These are phyloP conservation scores for Suillus sp. DNA, from an alignment of 768 basidiomycete genomes.

Conservation along the genomic window DNA sequence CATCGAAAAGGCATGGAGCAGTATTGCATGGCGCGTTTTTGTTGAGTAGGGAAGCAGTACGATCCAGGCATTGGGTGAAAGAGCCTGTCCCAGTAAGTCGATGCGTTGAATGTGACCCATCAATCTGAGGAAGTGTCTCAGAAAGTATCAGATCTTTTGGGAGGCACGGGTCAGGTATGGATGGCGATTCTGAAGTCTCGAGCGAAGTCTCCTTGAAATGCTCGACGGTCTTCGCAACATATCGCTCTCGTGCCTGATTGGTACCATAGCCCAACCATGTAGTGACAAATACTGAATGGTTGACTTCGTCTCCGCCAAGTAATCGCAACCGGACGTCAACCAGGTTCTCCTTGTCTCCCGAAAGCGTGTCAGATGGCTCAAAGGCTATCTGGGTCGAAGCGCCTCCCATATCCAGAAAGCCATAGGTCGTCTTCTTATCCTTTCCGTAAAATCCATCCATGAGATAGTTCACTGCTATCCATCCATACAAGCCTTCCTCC, in stretches of 20 bases:
- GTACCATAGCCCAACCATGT: conserved; percentile 99
- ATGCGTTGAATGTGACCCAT: conserved; percentile 51
- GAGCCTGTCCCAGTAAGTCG: conserved; percentile 84
- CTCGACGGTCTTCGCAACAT: conserved; percentile 70
- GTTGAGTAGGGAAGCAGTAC: conserved; percentile 79
- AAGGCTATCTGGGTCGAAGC: conserved; percentile 99
- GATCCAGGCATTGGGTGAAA: conserved; percentile 78
- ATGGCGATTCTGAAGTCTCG: conserved; percentile 26
- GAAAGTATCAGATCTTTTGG: conserved; percentile 70
- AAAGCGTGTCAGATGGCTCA: conserved; percentile 72
- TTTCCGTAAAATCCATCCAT: conserved; percentile 87
- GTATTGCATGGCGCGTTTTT: conserved; percentile 82
- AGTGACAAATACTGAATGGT: conserved; percentile 93
- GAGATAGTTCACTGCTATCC: conserved; percentile 99
- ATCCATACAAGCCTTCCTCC: conserved; percentile 97
- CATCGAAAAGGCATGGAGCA: conserved; percentile 89
- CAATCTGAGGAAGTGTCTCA: conserved; percentile 53
- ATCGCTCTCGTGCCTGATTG: conserved; percentile 94
- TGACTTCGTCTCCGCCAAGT: conserved; percentile 82
- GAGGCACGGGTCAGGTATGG: conserved; percentile 87
- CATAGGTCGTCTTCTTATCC: conserved; percentile 80
- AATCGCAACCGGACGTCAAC: conserved; percentile 81
- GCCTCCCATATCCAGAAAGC: conserved; percentile 99
- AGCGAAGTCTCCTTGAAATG: conserved; percentile 23
- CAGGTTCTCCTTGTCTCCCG: conserved; percentile 54